These are phyloP conservation scores for Leccinum subatratum DNA, from an alignment of 1,284 basidiomycete genomes.

Conservation along the genomic window DNA sequence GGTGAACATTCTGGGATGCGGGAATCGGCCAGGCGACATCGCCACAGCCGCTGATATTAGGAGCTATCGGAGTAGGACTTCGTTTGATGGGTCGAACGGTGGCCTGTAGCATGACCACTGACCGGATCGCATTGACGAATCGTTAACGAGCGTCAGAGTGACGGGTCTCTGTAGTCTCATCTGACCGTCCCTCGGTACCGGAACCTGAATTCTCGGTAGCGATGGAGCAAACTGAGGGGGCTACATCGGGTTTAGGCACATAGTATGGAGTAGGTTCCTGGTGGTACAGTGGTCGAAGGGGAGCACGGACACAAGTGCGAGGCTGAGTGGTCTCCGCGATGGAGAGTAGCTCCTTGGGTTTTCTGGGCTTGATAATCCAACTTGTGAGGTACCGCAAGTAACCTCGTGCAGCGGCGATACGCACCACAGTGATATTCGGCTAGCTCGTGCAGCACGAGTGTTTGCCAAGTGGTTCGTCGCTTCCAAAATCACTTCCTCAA, in stretches of 20 bases:
- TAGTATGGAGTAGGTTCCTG: constrained; percentile 24
- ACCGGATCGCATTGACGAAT: constrained; percentile 43
- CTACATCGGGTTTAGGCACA: constrained; percentile 17
- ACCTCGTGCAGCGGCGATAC: constrained; percentile 24
- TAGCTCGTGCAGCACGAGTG: constrained; percentile 35
- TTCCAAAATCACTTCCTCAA: constrained; percentile 62
- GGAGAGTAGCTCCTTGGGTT: constrained; percentile 25
- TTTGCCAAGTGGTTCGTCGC: constrained; percentile 40
- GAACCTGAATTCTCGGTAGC: constrained; percentile 29
- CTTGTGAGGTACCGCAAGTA: constrained; percentile 23
- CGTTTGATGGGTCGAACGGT: constrained; percentile 31
- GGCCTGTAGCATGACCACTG: constrained; percentile 45
- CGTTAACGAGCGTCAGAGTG: constrained; percentile 34
- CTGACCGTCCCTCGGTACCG: constrained; percentile 28
- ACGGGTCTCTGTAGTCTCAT: constrained; percentile 26
- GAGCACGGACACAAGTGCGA: constrained; percentile 19
- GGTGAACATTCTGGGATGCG: constrained; percentile 35
- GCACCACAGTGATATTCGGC: constrained; percentile 24
- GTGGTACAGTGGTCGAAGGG: constrained; percentile 18
- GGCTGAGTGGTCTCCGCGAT: constrained; percentile 24
- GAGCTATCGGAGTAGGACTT: constrained; percentile 25
- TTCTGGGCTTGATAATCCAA: constrained; percentile 30
- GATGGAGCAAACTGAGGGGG: constrained; percentile 25
- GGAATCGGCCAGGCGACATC: constrained; percentile 36
- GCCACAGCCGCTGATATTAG: constrained; percentile 23